A percentile compares a stretch with the other conserved stretches of the same genome.
Conservation (phyloP, 257 asterid species). For the Fraxinus pennsylvanica region DNA sequence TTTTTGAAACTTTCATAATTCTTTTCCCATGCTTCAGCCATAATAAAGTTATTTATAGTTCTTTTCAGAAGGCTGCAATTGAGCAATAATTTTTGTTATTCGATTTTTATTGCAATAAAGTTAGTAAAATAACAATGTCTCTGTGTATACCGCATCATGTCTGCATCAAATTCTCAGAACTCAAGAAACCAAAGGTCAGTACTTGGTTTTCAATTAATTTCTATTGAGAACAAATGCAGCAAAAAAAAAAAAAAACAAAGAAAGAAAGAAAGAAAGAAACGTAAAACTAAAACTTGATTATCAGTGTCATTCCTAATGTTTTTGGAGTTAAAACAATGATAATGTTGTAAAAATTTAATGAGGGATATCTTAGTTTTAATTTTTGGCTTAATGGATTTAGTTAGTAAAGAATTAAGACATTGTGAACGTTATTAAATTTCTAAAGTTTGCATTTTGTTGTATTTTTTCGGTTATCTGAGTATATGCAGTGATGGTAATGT, state of each 20-base stretch:
- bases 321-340: background rate
- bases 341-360: background rate
- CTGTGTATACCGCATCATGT: constrained; percentile 40
- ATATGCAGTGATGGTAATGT: background rate
- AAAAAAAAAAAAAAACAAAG: no score
- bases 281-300: no score
- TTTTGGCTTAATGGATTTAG: background rate
- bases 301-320: background rate
- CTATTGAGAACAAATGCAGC: no score
- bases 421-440: background rate
- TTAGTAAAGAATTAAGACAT: background rate
- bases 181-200: constrained; percentile 46
- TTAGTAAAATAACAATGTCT: constrained; percentile 37
- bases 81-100: background rate
- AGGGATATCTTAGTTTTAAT: background rate
- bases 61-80: background rate
- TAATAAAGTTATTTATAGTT: no score
- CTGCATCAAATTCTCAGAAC: constrained; percentile 36
- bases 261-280: no score
- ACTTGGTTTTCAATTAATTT: background rate
- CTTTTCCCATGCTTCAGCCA: background rate
- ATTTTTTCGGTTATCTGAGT: constrained; percentile 2
- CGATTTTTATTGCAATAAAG: background rate
- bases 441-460: background rate
- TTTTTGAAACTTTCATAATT: no score